A percentile compares a stretch with the other conserved stretches of the same genome.
Evolutionary conservation across 345 rosid genomes (phyloP).

Genomic region (Acer saccharum): DNA sequence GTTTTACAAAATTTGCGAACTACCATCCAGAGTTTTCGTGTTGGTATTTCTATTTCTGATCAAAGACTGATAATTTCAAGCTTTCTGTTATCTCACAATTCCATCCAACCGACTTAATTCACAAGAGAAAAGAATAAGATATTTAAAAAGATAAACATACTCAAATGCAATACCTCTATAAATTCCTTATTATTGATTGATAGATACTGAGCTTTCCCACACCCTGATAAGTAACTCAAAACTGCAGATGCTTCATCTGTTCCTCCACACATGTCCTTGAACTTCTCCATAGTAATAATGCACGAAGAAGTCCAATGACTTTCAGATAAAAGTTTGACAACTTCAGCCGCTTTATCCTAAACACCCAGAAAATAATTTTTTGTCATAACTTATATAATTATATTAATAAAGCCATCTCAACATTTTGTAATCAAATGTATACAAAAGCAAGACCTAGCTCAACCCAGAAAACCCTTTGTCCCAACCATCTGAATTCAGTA

Average conservation of each 20-base stretch:
- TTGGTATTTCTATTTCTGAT: not conserved
- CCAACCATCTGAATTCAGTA: not conserved
- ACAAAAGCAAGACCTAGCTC: not conserved
- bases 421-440: not conserved
- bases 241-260: constrained; percentile 60
- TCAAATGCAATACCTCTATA: constrained; percentile 54
- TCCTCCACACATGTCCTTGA: constrained; percentile 64
- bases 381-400: not conserved
- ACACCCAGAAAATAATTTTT: constrained; percentile 15
- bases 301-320: constrained; percentile 66
- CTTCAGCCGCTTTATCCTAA: constrained; percentile 57
- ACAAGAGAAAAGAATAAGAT: not conserved
- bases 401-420: not conserved
- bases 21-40: not conserved
- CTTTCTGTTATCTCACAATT: constrained; percentile 10
- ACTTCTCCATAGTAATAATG: constrained; percentile 62
- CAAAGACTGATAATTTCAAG: not conserved
- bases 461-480: not conserved
- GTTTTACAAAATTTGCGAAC: not conserved
- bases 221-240: constrained; percentile 63
- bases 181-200: constrained; percentile 54
- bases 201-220: constrained; percentile 64
- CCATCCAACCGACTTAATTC: not conserved
- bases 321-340: constrained; percentile 45
- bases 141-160: constrained; percentile 10